Conservation (phyloP, 176 grass and related monocot species). For the Typha latifolia region DNA sequence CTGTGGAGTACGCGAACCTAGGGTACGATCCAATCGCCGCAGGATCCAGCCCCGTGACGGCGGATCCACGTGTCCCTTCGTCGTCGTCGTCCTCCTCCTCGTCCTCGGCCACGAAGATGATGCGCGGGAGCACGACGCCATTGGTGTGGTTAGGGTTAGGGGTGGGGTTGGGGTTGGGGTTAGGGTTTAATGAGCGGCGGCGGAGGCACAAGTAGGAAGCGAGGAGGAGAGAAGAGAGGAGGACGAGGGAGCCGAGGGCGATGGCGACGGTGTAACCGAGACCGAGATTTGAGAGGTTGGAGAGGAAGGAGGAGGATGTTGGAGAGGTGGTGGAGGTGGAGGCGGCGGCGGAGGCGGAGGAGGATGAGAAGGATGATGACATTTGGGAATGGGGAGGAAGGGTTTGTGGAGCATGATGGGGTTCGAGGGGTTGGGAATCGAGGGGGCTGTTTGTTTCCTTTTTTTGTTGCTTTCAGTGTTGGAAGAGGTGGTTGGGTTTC, state of each 20-base stretch:
- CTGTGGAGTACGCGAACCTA: constrained; percentile 55
- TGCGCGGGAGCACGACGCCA: constrained; percentile 41
- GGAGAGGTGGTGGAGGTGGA: constrained; percentile 1
- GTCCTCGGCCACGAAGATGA: constrained; percentile 84
- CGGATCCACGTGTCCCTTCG: constrained; percentile 20
- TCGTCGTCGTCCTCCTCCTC: constrained; percentile 56
- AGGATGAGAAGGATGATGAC: constrained; percentile 15
- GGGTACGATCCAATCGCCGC: constrained; percentile 70
- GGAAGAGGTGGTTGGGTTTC: constrained; percentile 12
- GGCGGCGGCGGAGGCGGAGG: not conserved
- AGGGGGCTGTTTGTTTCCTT: not conserved
- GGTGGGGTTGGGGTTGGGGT: constrained; percentile 12
- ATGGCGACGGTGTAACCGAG: constrained; percentile 59
- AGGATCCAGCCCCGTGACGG: constrained; percentile 51
- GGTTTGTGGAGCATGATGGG: constrained; percentile 12
- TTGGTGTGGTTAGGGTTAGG: not conserved
- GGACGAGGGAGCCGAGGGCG: constrained; percentile 50
- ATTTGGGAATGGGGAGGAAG: constrained; percentile 21
- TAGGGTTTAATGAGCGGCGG: constrained; percentile 16
- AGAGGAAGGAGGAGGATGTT: constrained; percentile 28
- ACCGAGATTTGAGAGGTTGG: constrained; percentile 34
- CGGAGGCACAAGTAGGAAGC: constrained; percentile 42
- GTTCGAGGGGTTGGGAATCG: not conserved
- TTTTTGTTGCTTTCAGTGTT: not conserved
- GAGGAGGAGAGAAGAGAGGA: constrained; percentile 32